These are phyloP conservation scores for Pseudogymnoascus pannorum DNA, from an alignment of 2,329 filamentous ascomycete genomes.

Conservation along the genomic window DNA sequence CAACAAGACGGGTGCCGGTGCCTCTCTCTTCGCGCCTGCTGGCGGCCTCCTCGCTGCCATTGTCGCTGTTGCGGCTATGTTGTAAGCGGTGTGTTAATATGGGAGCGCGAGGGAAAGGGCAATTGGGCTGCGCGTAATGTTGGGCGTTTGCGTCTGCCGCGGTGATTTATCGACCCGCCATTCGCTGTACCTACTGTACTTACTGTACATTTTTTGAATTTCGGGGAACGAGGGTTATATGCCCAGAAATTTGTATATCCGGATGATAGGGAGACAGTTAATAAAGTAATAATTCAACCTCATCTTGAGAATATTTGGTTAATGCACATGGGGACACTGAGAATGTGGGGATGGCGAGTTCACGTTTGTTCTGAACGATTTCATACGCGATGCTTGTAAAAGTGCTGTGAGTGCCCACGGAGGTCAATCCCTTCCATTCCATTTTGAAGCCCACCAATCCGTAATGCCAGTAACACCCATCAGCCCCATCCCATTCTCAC, in stretches of 20 bases:
- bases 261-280: neutral
- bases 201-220: neutral
- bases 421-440: neutral
- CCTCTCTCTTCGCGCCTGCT: neutral
- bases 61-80: neutral
- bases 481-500: neutral
- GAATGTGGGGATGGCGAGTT: neutral
- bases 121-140: neutral
- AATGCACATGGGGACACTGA: neutral
- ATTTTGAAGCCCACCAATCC: neutral
- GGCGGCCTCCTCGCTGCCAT: neutral
- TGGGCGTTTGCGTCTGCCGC: neutral
- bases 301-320: neutral
- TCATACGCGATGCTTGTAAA: neutral
- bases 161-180: conserved; percentile 9
- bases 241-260: neutral
- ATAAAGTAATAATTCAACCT: neutral
- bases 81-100: neutral
- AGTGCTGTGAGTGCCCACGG: conserved; percentile 10
- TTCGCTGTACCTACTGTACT: neutral
- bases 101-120: neutral
- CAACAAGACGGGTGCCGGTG: neutral
- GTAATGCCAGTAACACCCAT: neutral
- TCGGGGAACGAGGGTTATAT: neutral
- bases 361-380: neutral